phyloP scores from a whole-genome alignment of 2,329 filamentous ascomycete genomes.

The Talaromyces verruculosus region DNA sequence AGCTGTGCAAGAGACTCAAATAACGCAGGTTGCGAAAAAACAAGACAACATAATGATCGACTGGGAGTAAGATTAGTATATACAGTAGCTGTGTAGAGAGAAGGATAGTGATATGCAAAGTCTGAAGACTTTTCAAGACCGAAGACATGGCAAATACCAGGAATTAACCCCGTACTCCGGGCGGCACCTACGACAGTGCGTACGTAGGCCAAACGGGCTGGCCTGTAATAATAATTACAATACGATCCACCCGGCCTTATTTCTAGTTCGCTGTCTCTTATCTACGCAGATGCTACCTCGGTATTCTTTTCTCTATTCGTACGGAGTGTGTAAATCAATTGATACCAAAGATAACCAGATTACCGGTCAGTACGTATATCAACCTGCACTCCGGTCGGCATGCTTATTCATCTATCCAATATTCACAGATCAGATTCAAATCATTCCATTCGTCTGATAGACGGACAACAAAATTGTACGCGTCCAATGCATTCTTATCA shows the following conservation, averaged over 20 bases:
- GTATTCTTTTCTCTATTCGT: background rate
- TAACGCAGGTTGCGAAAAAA: background rate
- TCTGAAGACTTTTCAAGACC: background rate
- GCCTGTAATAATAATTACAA: background rate
- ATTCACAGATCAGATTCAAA: background rate
- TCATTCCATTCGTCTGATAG: background rate
- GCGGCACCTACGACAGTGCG: background rate
- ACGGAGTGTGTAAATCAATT: background rate
- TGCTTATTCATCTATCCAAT: background rate
- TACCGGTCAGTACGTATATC: background rate
- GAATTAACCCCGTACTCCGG: background rate
- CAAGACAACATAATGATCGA: background rate
- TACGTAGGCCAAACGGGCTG: background rate
- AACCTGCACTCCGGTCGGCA: background rate
- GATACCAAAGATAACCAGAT: background rate
- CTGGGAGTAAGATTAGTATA: background rate
- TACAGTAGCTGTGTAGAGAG: background rate
- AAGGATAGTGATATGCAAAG: background rate
- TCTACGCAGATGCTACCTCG: background rate
- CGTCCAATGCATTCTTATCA: background rate
- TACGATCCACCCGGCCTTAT: background rate
- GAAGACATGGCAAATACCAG: background rate
- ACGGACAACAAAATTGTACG: background rate
- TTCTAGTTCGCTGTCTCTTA: background rate
- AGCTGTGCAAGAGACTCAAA: background rate